Conservation (phyloP, 495 filamentous ascomycete genomes). For the Penicillium cinerascens region DNA sequence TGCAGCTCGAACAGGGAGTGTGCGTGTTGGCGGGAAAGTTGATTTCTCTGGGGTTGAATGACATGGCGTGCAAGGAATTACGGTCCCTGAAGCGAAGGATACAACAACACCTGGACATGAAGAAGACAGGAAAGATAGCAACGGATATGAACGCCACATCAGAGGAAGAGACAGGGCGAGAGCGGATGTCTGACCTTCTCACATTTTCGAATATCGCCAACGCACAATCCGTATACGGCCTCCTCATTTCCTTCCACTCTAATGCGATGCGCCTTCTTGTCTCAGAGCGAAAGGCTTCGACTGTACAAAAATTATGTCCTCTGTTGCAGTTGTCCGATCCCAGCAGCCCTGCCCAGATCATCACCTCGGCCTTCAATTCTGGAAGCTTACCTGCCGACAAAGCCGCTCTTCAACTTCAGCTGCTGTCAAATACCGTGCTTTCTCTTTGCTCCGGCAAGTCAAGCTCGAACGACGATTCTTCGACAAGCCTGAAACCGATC, state of each 20-base stretch:
- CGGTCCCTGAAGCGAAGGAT: constrained; percentile 59
- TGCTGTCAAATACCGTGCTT: constrained; percentile 62
- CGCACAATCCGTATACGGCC: constrained; percentile 31
- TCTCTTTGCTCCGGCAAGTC: constrained; percentile 51
- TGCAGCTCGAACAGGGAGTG: constrained; percentile 83
- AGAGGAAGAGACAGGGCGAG: constrained; percentile 34
- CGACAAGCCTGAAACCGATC: constrained; percentile 51
- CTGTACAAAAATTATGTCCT: constrained; percentile 47
- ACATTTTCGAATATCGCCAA: constrained; percentile 49
- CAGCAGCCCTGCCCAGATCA: constrained; percentile 65
- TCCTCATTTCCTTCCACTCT: constrained; percentile 42
- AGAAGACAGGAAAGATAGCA: constrained; percentile 20
- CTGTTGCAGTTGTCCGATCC: constrained; percentile 42
- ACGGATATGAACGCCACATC: constrained; percentile 14
- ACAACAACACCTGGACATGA: constrained; percentile 42
- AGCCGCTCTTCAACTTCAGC: constrained; percentile 65
- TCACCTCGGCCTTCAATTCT: constrained; percentile 48
- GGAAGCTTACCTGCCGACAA: constrained; percentile 50
- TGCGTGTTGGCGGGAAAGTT: constrained; percentile 71
- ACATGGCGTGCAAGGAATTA: constrained; percentile 75
- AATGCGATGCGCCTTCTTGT: constrained; percentile 50
- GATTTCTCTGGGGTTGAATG: constrained; percentile 66
- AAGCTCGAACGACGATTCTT: constrained; percentile 35
- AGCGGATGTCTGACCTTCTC: constrained; percentile 59
- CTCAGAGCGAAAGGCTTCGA: constrained; percentile 39